Conservation (phyloP, 2,329 filamentous ascomycete genomes). For the Alternaria viburni region DNA sequence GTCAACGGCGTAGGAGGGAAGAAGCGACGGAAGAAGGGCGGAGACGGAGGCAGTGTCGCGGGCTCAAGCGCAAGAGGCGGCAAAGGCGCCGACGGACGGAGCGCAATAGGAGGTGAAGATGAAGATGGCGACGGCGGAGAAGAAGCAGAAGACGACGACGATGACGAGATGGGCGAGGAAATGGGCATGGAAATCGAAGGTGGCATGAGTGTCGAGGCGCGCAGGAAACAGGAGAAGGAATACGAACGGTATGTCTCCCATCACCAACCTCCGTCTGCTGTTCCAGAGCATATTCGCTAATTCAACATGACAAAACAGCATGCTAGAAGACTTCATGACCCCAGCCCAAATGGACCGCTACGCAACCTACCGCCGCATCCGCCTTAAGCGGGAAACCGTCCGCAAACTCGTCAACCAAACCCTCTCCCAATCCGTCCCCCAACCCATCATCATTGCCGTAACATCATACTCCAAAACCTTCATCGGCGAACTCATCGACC, state of each 20-base stretch:
- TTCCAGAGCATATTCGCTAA: background rate
- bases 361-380: conserved; percentile 72
- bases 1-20: conserved; percentile 56
- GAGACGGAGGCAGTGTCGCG: conserved; percentile 44
- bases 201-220: conserved; percentile 61
- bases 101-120: conserved; percentile 53
- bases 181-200: conserved; percentile 55
- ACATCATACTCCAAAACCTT: conserved; percentile 79
- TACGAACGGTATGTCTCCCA: conserved; percentile 60
- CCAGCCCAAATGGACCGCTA: conserved; percentile 72
- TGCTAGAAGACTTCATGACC: conserved; percentile 70
- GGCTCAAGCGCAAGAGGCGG: conserved; percentile 44
- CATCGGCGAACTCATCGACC: conserved; percentile 76
- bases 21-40: conserved; percentile 62
- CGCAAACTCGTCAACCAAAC: conserved; percentile 80
- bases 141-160: conserved; percentile 64
- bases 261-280: too few relatives aligned
- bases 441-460: conserved; percentile 76
- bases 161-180: conserved; percentile 55
- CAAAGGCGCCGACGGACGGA: conserved; percentile 34
- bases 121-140: conserved; percentile 64
- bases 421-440: conserved; percentile 77
- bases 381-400: conserved; percentile 71
- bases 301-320: conserved; percentile 30
- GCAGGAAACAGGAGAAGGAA: conserved; percentile 71